phyloP scores from a whole-genome alignment of 176 grass and related monocot species.

The Triticum urartu region DNA sequence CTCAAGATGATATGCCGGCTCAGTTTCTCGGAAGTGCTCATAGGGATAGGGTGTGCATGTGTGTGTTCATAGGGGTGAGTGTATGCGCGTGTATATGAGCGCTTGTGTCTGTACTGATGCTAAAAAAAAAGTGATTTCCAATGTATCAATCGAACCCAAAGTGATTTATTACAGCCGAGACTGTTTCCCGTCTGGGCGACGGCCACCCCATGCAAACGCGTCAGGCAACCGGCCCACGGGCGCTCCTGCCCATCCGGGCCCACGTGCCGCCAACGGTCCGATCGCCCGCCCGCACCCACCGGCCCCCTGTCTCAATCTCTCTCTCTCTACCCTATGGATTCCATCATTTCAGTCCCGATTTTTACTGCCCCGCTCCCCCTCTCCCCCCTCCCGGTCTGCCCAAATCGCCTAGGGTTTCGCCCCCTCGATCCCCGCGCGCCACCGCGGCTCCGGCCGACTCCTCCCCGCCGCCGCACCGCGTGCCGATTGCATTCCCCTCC shows the following conservation, averaged over 20 bases:
- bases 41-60: too few species aligned
- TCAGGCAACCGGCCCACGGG: background rate
- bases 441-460: background rate
- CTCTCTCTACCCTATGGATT: background rate
- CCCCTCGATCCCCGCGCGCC: background rate
- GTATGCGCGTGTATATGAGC: too few species aligned
- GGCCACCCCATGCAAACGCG: background rate
- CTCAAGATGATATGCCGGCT: too few species aligned
- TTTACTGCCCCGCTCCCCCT: background rate
- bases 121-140: too few species aligned
- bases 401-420: constrained; percentile 29
- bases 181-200: too few species aligned
- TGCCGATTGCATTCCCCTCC: background rate
- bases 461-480: background rate
- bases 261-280: constrained; percentile 27
- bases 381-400: background rate
- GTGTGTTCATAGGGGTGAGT: too few species aligned
- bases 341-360: background rate
- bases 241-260: background rate
- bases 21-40: too few species aligned
- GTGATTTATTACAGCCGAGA: too few species aligned
- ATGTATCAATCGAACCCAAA: too few species aligned
- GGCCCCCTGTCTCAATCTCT: background rate
- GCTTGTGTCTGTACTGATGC: too few species aligned
- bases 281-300: background rate